A percentile compares a stretch with the other conserved stretches of the same genome.
phyloP scores from a whole-genome alignment of 768 basidiomycete species.

The Pleurotus sapidus region DNA sequence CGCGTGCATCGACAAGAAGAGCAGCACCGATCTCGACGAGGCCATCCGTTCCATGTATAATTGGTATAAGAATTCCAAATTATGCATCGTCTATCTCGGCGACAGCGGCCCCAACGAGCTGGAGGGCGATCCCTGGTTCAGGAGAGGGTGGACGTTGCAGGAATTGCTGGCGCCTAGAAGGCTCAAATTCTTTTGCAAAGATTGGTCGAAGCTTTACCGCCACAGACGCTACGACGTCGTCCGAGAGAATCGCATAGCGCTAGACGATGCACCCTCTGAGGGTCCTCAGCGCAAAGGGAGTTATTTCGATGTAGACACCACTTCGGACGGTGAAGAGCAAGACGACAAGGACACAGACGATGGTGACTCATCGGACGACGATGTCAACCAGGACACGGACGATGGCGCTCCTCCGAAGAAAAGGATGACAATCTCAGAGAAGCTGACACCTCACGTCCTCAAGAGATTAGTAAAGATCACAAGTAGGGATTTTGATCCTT shows the following conservation, averaged over 20 bases:
- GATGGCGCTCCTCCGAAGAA: too few relatives aligned
- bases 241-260: too few relatives aligned
- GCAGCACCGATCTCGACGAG: not conserved
- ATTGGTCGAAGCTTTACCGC: not conserved
- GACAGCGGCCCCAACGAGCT: not conserved
- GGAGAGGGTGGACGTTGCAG: not conserved
- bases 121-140: not conserved
- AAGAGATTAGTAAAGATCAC: not conserved
- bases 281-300: not conserved
- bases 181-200: not conserved
- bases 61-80: not conserved
- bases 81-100: not conserved
- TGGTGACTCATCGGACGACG: too few relatives aligned
- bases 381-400: too few relatives aligned
- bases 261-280: not conserved
- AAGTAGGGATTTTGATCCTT: not conserved
- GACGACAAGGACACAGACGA: not conserved
- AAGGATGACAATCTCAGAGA: too few relatives aligned
- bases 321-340: too few relatives aligned
- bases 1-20: constrained; percentile 3
- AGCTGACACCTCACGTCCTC: not conserved
- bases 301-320: not conserved
- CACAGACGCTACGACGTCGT: not conserved
- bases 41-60: not conserved
- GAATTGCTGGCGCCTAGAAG: not conserved